Conservation (phyloP, 768 basidiomycete genomes). For the Strobilomyces confusus region DNA sequence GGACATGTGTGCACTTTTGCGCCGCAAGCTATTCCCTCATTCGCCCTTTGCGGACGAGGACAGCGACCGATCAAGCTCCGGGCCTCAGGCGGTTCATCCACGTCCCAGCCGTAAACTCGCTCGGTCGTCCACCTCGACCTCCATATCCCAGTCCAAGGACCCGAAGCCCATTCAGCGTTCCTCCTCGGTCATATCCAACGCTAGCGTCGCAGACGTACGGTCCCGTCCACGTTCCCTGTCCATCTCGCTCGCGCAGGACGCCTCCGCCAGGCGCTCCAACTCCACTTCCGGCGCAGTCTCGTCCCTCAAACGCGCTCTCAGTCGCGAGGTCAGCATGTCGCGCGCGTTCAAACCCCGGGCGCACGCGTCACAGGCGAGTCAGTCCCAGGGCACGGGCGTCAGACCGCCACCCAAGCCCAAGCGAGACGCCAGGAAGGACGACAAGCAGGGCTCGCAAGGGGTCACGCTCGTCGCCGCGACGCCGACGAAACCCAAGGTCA, state of each 20-base stretch:
- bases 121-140: slow-evolving; percentile 10
- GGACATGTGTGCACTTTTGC: slow-evolving; percentile 52
- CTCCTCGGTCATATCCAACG: slow-evolving; percentile 16
- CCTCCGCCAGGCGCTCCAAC: slow-evolving; percentile 36
- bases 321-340: slow-evolving; percentile 75
- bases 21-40: slow-evolving; percentile 61
- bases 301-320: slow-evolving; percentile 52
- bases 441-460: slow-evolving; percentile 4
- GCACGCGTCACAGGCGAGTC: slow-evolving; percentile 12
- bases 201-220: slow-evolving; percentile 27
- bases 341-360: slow-evolving; percentile 55
- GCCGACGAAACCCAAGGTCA: slow-evolving; percentile 39
- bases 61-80: slow-evolving; percentile 11
- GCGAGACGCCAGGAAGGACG: slow-evolving; percentile 7
- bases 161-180: slow-evolving; percentile 22
- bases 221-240: slow-evolving; percentile 62
- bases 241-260: slow-evolving; percentile 65
- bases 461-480: slow-evolving; percentile 52
- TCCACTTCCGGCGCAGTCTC: slow-evolving; percentile 30
- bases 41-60: slow-evolving; percentile 56
- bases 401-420: slow-evolving; percentile 13
- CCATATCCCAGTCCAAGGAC: slow-evolving; percentile 9
- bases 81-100: slow-evolving; percentile 2
- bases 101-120: slow-evolving; percentile 11
- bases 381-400: slow-evolving; percentile 12